Evolutionary conservation across 164 flowering plant species (phyloP).

Genomic region (Chimonanthus salicifolius): DNA sequence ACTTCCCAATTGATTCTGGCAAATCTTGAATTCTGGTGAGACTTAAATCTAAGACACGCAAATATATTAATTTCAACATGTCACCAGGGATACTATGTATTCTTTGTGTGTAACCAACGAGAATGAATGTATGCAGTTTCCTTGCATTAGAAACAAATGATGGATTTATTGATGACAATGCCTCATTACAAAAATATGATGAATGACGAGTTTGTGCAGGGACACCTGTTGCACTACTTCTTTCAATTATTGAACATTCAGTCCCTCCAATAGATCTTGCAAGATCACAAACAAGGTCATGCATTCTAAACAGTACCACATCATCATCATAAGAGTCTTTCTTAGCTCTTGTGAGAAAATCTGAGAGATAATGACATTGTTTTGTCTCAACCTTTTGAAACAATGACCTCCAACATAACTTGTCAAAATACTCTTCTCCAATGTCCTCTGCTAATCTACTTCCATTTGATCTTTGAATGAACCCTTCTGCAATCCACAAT

Average conservation of each 20-base stretch:
- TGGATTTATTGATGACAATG: no score
- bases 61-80: not conserved
- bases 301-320: not conserved
- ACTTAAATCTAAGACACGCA: not conserved
- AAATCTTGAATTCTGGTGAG: not conserved
- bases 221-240: no score
- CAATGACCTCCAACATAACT: not conserved
- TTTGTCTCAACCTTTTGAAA: not conserved
- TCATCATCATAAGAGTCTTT: not conserved
- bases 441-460: not conserved
- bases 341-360: no score
- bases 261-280: not conserved
- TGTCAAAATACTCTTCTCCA: not conserved
- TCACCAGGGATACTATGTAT: not conserved
- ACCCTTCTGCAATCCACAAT: constrained; percentile 14
- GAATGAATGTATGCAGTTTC: not conserved
- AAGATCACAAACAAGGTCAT: constrained; percentile 6
- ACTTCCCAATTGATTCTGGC: constrained; percentile 2
- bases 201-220: not conserved
- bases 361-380: no score
- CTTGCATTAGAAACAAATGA: no score
- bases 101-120: not conserved
- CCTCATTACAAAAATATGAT: no score
- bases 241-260: not conserved
- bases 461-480: not conserved